Evolutionary conservation across 2,329 filamentous ascomycete genomes (phyloP).

Genomic region (Fusarium heterosporum): DNA sequence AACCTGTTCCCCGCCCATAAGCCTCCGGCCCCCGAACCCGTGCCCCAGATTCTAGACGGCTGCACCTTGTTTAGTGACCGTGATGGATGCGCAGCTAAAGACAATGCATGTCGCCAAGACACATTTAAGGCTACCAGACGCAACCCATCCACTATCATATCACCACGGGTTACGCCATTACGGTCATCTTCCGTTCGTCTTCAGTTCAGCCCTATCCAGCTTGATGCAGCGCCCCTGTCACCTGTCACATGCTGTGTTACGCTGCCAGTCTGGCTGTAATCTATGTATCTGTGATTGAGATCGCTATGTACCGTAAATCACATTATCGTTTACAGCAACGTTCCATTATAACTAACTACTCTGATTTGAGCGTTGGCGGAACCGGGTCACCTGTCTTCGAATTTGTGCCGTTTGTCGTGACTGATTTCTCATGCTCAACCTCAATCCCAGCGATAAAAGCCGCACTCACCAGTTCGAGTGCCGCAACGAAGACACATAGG

Average conservation of each 20-base stretch:
- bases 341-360: slow-evolving; percentile 6
- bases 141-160: slow-evolving; percentile 26
- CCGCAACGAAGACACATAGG: slow-evolving; percentile 90
- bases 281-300: neutral
- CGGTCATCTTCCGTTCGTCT: slow-evolving; percentile 45
- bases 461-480: slow-evolving; percentile 86
- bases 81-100: slow-evolving; percentile 20
- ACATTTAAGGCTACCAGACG: slow-evolving; percentile 1
- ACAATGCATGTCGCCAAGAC: slow-evolving; percentile 35
- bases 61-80: slow-evolving; percentile 22
- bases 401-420: slow-evolving; percentile 8
- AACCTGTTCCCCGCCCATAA: slow-evolving; percentile 7
- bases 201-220: slow-evolving; percentile 40
- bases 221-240: slow-evolving; percentile 7
- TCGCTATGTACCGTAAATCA: slow-evolving; percentile 10
- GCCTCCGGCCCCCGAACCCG: slow-evolving; percentile 23
- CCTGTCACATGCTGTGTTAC: slow-evolving; percentile 13
- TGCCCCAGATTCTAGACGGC: slow-evolving; percentile 25
- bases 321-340: neutral
- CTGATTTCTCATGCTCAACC: slow-evolving; percentile 58
- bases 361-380: slow-evolving; percentile 1
- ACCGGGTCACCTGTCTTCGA: slow-evolving; percentile 34
- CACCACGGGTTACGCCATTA: slow-evolving; percentile 21
- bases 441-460: slow-evolving; percentile 84
- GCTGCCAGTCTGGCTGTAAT: neutral